Evolutionary conservation across 257 asterid species (phyloP), one percentile per base, ranked within the genome.

Genomic region (Solanum medicagineum): DNA sequence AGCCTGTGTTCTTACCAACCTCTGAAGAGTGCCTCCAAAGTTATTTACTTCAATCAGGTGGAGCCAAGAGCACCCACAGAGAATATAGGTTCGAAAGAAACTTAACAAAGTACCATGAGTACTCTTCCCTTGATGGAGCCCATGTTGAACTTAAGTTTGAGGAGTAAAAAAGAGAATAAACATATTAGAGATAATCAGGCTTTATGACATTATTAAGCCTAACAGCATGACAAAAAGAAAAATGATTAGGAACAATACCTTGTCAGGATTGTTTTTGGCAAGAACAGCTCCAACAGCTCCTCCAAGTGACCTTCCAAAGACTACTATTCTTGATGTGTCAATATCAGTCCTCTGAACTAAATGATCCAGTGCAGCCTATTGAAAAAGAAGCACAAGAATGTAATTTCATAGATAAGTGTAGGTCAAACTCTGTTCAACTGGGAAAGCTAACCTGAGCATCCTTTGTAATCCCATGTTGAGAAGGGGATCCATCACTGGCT

Each of bases 271-370:
- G 88, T 93, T 94, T 90, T 84, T 92, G 65, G 98, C 84, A 70
- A 97, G 94, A 71, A 91, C 95, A 73, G 99, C 87, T 79, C 99
- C 99, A 87, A 97, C 99, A 85, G 99, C 99, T 86, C 99, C 99
- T 73, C 99, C 99, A 84, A 97, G 98, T 8, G 99, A 97, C 90
- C 99, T 97, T 70, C 99, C 99, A 89, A 97, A 97, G 82, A 97
- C 97, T 36, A 95, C 87, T 88, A 97, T 92, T 90, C 98, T 92
- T 71, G 96, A 91, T 51, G 96, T 93, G 87, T 97, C 99, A 80
- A 97, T 95, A 87, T 95, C 99, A 71, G 90, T 91, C 92, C 99
- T 95, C 89, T 94, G 94, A 91, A 89, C 87, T 84, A 97, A 93
- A 92, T 97, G 99, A 88, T 95, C 99, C 81, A 95, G 87, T 81